These are phyloP conservation scores for Phaseolus lunatus DNA, from an alignment of 306 rosid species.

Conservation along the genomic window DNA sequence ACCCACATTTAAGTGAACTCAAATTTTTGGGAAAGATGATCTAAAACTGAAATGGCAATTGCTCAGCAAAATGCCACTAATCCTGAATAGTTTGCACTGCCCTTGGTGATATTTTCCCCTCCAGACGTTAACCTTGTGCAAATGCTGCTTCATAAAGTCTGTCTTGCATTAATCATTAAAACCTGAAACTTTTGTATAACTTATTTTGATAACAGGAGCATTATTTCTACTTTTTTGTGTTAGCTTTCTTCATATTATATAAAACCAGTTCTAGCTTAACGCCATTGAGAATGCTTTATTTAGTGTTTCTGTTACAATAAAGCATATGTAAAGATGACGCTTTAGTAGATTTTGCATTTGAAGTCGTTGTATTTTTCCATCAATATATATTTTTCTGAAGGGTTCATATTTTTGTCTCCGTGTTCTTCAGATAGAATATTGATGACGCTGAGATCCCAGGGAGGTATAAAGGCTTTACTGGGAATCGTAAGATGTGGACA, in stretches of 20 bases:
- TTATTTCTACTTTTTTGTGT: slow-evolving; percentile 26
- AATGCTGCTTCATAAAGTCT: slow-evolving; percentile 1
- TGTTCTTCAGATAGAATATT: slow-evolving; percentile 77
- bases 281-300: slow-evolving; percentile 25
- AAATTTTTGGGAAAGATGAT: neutral
- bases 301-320: slow-evolving; percentile 18
- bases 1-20: neutral
- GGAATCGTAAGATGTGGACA: slow-evolving; percentile 98
- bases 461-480: slow-evolving; percentile 91
- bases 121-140: neutral
- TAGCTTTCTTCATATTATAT: slow-evolving; percentile 6
- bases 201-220: slow-evolving; percentile 18
- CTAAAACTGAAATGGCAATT: neutral
- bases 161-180: neutral
- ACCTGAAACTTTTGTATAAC: neutral
- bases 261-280: neutral
- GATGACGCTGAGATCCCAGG: slow-evolving; percentile 83
- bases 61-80: neutral
- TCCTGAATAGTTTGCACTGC: slow-evolving; percentile 29
- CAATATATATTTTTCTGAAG: slow-evolving; percentile 9
- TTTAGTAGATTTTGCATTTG: slow-evolving; percentile 13
- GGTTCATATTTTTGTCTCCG: slow-evolving; percentile 10
- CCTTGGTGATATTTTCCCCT: slow-evolving; percentile 8
- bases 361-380: slow-evolving; percentile 6
- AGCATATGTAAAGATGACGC: neutral